Evolutionary conservation across 176 grass and related monocot genomes (phyloP).

Genomic region (Ensete ventricosum): DNA sequence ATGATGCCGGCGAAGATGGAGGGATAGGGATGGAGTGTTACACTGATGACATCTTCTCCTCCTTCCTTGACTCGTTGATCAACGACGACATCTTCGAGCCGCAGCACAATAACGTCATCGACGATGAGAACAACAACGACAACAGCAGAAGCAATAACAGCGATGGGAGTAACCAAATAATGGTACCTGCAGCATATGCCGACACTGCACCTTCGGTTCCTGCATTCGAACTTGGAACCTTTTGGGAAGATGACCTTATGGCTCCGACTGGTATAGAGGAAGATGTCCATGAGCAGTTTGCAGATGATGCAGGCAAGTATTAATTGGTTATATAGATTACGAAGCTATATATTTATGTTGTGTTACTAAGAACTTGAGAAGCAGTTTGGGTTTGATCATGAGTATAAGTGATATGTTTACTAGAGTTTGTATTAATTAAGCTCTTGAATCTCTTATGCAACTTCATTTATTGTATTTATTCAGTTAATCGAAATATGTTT

Average conservation of each 20-base stretch:
- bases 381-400: background rate
- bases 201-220: background rate
- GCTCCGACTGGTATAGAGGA: background rate
- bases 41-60: constrained; percentile 12
- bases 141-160: background rate
- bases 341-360: background rate
- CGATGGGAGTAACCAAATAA: background rate
- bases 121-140: background rate
- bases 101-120: background rate
- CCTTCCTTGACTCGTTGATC: constrained; percentile 20
- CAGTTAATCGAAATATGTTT: too few relatives aligned
- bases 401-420: too few relatives aligned
- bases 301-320: background rate
- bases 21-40: background rate
- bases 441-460: too few relatives aligned
- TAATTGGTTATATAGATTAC: too few relatives aligned
- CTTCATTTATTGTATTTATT: too few relatives aligned
- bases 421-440: too few relatives aligned
- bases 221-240: background rate
- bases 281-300: background rate
- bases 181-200: background rate
- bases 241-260: background rate
- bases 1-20: background rate
- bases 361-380: background rate
- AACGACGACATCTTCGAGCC: constrained; percentile 2